Base-by-base conservation (phyloP, 2,329 filamentous ascomycete species). In the Monilinia laxa region DNA sequence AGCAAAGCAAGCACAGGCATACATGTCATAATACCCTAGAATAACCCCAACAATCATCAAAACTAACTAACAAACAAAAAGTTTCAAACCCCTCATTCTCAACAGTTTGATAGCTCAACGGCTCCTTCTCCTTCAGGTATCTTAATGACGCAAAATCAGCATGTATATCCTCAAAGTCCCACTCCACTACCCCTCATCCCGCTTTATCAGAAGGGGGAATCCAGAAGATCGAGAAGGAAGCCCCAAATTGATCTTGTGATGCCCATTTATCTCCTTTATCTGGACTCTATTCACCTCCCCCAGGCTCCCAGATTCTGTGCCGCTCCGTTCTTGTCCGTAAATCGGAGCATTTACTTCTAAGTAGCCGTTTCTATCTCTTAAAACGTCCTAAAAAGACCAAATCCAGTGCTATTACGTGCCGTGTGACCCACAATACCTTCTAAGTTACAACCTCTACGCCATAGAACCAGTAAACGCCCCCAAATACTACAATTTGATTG, bases 131-230 rank as follows among this genome's bases (percentile, higher is more conserved):
- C 20, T 51, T 51, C 45, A 25, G 45, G 9, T 28, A 4, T 51
- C 14, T 4, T 14, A 51, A 62, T 62, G 58, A 38, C 45, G 28
- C 28, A 62, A 20, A n/a, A 51, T 25, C 58, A 62, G 31, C 28
- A 18, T 23, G 25, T 62, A 25, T 35, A 40, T 25, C 31, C 10
- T 18, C 16, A 62, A 42, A 16, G 38, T n/a, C 45, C 58, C 58
- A n/a, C 58, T 62, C 28, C 51, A 25, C 25, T 62, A 62, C 45
- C 45, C 58, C 58, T 62, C 58, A 62, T 25, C 16, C 58, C n/a
- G 31, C 45, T 20, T 25, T 38, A 12, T 51, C 4, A 51, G 20
- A 14, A 38, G 45, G 10, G 4, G 25, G 38, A 62, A 25, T 20
- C 28, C 0, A 16, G 35, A 38, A 38, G n/a, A 51, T 60, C 20